Evolutionary conservation across 2,329 filamentous ascomycete species (phyloP).

Genomic region (Botrytis aclada): DNA sequence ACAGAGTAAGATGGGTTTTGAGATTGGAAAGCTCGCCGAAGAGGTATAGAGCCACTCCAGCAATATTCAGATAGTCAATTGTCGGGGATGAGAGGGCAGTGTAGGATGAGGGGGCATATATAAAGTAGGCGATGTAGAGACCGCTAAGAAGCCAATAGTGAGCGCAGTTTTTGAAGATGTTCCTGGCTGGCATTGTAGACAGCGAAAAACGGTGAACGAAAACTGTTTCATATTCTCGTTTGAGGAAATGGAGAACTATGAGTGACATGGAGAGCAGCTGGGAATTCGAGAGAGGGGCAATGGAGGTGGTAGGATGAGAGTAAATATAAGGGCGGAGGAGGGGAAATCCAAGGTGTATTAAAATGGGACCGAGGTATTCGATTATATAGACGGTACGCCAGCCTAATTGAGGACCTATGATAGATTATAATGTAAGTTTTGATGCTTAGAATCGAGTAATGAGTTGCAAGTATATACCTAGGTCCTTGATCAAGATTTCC

Average conservation of each 20-base stretch:
- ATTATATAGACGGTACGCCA: conserved; percentile 95
- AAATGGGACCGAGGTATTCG: conserved; percentile 88
- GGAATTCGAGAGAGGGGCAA: conserved; percentile 55
- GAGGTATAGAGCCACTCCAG: conserved; percentile 68
- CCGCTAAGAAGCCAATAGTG: conserved; percentile 93
- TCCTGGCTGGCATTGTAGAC: conserved; percentile 85
- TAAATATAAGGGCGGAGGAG: conserved; percentile 71
- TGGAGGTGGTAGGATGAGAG: conserved; percentile 44
- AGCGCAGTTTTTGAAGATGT: conserved; percentile 91
- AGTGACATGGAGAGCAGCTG: conserved; percentile 74
- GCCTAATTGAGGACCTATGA: conserved; percentile 74
- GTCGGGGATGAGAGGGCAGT: conserved; percentile 50
- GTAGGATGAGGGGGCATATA: conserved; percentile 73
- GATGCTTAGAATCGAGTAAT: background rate
- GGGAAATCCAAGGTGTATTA: conserved; percentile 77
- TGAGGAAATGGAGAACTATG: conserved; percentile 80
- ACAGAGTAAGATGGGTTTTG: conserved; percentile 74
- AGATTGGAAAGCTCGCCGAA: conserved; percentile 81
- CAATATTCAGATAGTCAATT: conserved; percentile 52
- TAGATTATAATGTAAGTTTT: background rate
- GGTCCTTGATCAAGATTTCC: conserved; percentile 83
- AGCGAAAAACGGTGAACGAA: conserved; percentile 94
- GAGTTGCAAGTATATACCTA: conserved; percentile 57
- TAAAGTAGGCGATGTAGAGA: conserved; percentile 75
- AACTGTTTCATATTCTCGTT: conserved; percentile 91